phyloP scores from a whole-genome alignment of 441 rosid species.

The Aleurites moluccanus region DNA sequence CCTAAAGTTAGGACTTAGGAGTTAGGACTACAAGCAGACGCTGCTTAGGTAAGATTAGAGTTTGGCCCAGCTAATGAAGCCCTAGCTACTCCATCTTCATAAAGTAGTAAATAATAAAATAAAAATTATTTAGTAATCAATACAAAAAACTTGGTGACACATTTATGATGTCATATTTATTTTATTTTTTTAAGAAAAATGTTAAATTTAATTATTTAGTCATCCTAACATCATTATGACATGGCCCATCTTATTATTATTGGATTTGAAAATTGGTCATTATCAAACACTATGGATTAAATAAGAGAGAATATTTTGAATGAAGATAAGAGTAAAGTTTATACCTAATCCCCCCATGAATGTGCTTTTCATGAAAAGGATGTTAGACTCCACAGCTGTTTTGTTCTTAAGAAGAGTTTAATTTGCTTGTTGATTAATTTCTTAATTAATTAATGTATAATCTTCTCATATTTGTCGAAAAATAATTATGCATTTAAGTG shows the following conservation, averaged over 20 bases:
- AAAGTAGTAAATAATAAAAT: not conserved
- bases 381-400: no score
- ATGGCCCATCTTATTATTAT: conserved; percentile 3
- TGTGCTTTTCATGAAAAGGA: not conserved
- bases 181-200: not conserved
- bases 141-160: not conserved
- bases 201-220: conserved; percentile 22
- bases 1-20: not conserved
- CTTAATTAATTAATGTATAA: no score
- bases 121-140: no score
- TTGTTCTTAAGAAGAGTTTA: no score
- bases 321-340: not conserved
- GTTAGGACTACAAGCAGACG: not conserved
- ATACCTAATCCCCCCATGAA: not conserved
- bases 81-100: not conserved
- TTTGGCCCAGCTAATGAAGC: not conserved
- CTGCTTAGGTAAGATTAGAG: not conserved
- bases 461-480: no score
- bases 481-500: no score
- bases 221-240: conserved; percentile 32
- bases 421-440: no score
- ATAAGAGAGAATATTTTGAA: not conserved
- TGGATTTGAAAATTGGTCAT: not conserved
- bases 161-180: not conserved
- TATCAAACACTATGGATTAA: not conserved